phyloP scores from a whole-genome alignment of 1,284 basidiomycete genomes.

The Leccinum ponderosum region DNA sequence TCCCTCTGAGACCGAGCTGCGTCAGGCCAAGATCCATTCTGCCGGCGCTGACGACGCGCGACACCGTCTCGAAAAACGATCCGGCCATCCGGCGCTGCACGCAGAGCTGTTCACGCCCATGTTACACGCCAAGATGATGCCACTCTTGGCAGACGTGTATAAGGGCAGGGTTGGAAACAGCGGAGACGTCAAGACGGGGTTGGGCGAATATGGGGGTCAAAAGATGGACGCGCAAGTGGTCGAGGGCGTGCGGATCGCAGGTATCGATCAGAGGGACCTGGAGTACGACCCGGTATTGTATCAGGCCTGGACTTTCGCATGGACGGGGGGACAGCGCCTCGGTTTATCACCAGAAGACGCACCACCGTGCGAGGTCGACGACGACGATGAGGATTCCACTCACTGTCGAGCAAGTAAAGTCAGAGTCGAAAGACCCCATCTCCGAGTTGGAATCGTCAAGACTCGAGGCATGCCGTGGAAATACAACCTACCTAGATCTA shows the following conservation, averaged over 20 bases:
- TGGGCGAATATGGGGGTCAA: slow-evolving; percentile 76
- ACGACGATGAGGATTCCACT: slow-evolving; percentile 24
- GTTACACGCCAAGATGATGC: slow-evolving; percentile 85
- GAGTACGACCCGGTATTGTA: slow-evolving; percentile 77
- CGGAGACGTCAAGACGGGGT: slow-evolving; percentile 45
- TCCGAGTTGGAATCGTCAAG: too few relatives aligned
- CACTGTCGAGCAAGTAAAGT: too few relatives aligned
- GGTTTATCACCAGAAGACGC: slow-evolving; percentile 43
- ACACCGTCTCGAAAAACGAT: slow-evolving; percentile 77
- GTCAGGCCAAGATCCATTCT: slow-evolving; percentile 69
- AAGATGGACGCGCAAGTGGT: slow-evolving; percentile 70
- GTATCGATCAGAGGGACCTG: slow-evolving; percentile 70
- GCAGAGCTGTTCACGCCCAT: slow-evolving; percentile 84
- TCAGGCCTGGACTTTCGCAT: slow-evolving; percentile 40
- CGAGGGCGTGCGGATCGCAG: slow-evolving; percentile 77
- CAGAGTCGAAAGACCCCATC: too few relatives aligned
- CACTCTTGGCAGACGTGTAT: slow-evolving; percentile 72
- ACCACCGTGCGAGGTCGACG: slow-evolving; percentile 39
- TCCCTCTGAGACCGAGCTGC: slow-evolving; percentile 70
- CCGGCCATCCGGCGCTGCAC: slow-evolving; percentile 84
- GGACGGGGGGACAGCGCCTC: slow-evolving; percentile 38
- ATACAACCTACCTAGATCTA: too few relatives aligned
- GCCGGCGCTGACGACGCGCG: slow-evolving; percentile 66
- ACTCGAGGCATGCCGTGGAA: too few relatives aligned
- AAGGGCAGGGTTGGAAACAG: slow-evolving; percentile 66